A percentile compares a stretch with the other conserved stretches of the same genome.
These are phyloP conservation scores for Xylaria sp. DNA, from an alignment of 2,329 filamentous ascomycete species.

Conservation along the genomic window DNA sequence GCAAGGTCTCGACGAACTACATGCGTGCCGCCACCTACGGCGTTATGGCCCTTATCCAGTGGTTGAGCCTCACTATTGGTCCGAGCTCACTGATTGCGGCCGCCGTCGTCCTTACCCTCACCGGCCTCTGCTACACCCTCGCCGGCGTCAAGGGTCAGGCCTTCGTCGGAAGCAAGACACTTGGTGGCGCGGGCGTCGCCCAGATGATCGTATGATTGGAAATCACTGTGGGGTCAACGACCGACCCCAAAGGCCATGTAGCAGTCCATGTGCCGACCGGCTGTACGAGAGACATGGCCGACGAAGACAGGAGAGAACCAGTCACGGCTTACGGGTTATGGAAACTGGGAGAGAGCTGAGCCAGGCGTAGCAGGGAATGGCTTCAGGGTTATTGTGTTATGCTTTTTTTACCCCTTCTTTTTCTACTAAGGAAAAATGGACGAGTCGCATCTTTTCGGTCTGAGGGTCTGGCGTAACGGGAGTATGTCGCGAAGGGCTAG, in stretches of 20 bases:
- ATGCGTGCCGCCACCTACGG: constrained; percentile 89
- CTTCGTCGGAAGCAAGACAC: constrained; percentile 91
- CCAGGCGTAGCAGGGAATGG: constrained; percentile 3
- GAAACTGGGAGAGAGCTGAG: constrained; percentile 20
- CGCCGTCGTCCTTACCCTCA: constrained; percentile 77
- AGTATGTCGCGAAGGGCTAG: constrained; percentile 21
- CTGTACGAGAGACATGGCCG: background rate
- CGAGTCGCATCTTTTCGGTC: constrained; percentile 22
- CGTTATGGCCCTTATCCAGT: constrained; percentile 81
- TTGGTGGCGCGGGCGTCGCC: constrained; percentile 89
- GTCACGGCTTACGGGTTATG: background rate
- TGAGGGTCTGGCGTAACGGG: constrained; percentile 29
- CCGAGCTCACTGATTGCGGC: constrained; percentile 81
- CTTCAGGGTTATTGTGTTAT: constrained; percentile 14
- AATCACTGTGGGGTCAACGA: background rate
- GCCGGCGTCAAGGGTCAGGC: constrained; percentile 82
- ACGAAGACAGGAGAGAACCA: background rate
- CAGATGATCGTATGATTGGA: constrained; percentile 88
- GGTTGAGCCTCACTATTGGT: constrained; percentile 70
- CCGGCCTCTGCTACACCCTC: constrained; percentile 77
- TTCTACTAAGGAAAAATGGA: constrained; percentile 15
- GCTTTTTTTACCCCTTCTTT: constrained; percentile 1
- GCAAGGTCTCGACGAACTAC: constrained; percentile 93
- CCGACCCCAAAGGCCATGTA: constrained; percentile 1
- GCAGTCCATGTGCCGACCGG: background rate